Base-by-base conservation (phyloP, 352 stramenopile genomes). In the Aphanomyces astaci region DNA sequence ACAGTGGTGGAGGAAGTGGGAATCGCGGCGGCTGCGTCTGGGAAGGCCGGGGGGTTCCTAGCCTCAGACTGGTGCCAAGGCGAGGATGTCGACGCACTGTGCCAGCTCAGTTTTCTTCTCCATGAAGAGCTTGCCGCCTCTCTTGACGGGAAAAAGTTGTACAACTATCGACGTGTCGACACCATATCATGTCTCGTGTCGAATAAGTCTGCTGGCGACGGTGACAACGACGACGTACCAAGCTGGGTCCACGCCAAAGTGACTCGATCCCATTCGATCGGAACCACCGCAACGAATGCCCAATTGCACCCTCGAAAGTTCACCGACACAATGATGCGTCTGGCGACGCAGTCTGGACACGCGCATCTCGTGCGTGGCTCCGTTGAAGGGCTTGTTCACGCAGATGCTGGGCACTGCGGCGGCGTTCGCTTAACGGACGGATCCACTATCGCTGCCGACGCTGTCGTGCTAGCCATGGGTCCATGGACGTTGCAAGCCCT, bases 21-120 rank as follows among this genome's bases (percentile, higher is more conserved):
- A 52, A 69, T 88, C 15, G 88, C 86, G 15, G 79, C 78, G 4
- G 86, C 86, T 19, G 87, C 88, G 2, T 88, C 75, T 54, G 88
- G 88, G 13, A 96, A 96, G 69, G 85, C 86, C 0, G 88, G 88
- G 32, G 88, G 88, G 7, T 96, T 96, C 65, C 81, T 96, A 73
- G 88, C 87, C 4, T 68, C 81, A 10, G 73, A 73, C 22, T 96
- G 87, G 87, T 83, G 84, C 7, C 72, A 85, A 71, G 83, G 80
- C 36, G 72, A 73, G 9, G 54, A 75, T 3, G 92, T 84, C 3
- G 72, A 84, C 39, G 32, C 59, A 19, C 73, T 96, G 25, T 85
- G 94, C 66, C 72, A 88, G 54, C 36, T 81, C n/a, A 77, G 78
- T 10, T 96, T 96, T 72, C 86, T 82, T 54, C 78, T 95, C 75